Percentiles rank a stretch among this genome's conserved stretches.
phyloP scores from a whole-genome alignment of 495 filamentous ascomycete species.

The Lophiotrema nucula region DNA sequence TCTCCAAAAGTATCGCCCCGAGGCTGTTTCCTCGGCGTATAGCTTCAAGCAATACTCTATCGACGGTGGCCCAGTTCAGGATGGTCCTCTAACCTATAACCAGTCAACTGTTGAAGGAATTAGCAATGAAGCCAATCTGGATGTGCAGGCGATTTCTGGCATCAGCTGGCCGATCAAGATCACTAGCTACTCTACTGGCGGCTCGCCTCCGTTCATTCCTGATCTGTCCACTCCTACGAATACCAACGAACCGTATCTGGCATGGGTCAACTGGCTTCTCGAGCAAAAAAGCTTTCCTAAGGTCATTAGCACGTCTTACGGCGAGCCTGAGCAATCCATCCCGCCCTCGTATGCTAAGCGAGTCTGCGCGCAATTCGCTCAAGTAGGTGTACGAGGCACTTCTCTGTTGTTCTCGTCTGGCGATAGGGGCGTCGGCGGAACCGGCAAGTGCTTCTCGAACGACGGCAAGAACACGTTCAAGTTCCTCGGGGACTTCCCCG shows the following conservation, averaged over 20 bases:
- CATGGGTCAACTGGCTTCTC: constrained; percentile 40
- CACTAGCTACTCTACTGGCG: constrained; percentile 40
- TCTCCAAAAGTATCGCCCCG: constrained; percentile 51
- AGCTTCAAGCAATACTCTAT: constrained; percentile 48
- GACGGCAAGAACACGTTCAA: constrained; percentile 34
- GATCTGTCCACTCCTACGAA: constrained; percentile 40
- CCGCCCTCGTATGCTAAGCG: constrained; percentile 38
- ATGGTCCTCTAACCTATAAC: constrained; percentile 39
- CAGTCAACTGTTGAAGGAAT: constrained; percentile 35
- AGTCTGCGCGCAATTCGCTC: constrained; percentile 40
- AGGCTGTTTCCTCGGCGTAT: constrained; percentile 45
- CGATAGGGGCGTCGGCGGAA: constrained; percentile 39
- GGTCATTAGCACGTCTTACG: constrained; percentile 45
- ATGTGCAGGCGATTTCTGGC: constrained; percentile 45
- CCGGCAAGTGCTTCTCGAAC: constrained; percentile 37
- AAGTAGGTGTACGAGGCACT: constrained; percentile 41
- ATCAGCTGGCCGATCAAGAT: constrained; percentile 39
- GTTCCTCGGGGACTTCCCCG: constrained; percentile 42
- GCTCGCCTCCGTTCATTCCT: constrained; percentile 39
- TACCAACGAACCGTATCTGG: constrained; percentile 43
- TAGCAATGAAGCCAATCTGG: constrained; percentile 48
- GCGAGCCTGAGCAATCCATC: constrained; percentile 42
- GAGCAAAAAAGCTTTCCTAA: constrained; percentile 35
- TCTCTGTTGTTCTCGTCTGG: constrained; percentile 41
- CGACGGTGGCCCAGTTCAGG: constrained; percentile 42